phyloP scores from a whole-genome alignment of 1,284 basidiomycete genomes.

The Trametes pubescens region DNA sequence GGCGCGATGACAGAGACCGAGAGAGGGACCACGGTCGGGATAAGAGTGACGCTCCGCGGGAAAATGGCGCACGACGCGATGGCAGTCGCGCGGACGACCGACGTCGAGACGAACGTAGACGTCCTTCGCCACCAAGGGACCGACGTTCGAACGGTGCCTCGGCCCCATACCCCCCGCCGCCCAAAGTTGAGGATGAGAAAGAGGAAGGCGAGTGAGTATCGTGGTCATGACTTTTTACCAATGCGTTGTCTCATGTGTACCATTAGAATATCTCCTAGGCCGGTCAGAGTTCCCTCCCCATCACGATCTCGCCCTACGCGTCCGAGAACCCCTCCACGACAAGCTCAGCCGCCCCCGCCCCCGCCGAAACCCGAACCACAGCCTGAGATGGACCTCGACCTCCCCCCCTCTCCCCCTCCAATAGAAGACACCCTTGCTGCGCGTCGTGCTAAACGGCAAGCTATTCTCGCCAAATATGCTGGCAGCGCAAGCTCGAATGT shows the following conservation, averaged over 20 bases:
- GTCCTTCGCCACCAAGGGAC: constrained; percentile 30
- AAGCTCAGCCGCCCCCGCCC: background rate
- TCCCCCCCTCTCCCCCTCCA: constrained; percentile 63
- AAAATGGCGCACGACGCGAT: constrained; percentile 36
- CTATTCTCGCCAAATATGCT: constrained; percentile 86
- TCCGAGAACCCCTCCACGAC: constrained; percentile 37
- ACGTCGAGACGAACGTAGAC: constrained; percentile 28
- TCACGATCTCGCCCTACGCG: constrained; percentile 30
- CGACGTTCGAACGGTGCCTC: constrained; percentile 21
- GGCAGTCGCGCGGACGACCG: constrained; percentile 28
- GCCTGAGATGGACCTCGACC: constrained; percentile 66
- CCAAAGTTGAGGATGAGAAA: constrained; percentile 60
- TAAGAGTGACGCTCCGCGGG: constrained; percentile 36
- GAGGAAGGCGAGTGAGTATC: constrained; percentile 84
- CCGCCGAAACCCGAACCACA: constrained; percentile 39
- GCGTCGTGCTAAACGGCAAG: constrained; percentile 82
- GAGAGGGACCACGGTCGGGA: constrained; percentile 43
- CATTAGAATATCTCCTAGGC: constrained; percentile 67
- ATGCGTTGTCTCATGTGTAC: constrained; percentile 19
- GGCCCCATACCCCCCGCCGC: constrained; percentile 35
- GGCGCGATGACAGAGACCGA: constrained; percentile 44
- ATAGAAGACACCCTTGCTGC: constrained; percentile 80
- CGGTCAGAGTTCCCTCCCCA: constrained; percentile 44
- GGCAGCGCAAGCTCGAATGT: constrained; percentile 52
- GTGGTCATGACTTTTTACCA: constrained; percentile 16